phyloP scores from a whole-genome alignment of 2,329 filamentous ascomycete species.

The Trichoderma sp. region DNA sequence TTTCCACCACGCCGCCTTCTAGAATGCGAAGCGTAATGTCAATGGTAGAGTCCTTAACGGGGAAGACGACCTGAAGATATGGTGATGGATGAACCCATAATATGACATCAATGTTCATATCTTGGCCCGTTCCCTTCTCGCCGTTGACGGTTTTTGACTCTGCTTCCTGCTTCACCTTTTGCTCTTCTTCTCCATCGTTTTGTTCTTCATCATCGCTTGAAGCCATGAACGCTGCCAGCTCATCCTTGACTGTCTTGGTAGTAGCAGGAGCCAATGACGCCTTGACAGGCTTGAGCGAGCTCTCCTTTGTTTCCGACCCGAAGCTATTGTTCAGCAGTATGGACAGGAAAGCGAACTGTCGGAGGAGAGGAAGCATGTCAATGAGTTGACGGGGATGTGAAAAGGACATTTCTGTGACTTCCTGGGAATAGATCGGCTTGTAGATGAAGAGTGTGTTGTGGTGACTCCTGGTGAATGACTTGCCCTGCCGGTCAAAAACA shows the following conservation, averaged over 20 bases:
- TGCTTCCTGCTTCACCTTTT: not conserved
- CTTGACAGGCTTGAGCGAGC: not conserved
- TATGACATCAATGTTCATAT: constrained; percentile 50
- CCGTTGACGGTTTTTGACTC: not conserved
- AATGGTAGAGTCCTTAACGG: constrained; percentile 48
- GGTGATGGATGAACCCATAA: constrained; percentile 51
- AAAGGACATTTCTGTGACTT: constrained; percentile 68
- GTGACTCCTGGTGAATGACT: constrained; percentile 40
- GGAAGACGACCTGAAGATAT: constrained; percentile 53
- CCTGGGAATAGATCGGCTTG: constrained; percentile 69
- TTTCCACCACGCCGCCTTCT: constrained; percentile 56
- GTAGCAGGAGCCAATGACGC: constrained; percentile 16
- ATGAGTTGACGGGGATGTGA: constrained; percentile 75
- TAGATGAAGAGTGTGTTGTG: constrained; percentile 66
- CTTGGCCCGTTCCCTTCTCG: not conserved
- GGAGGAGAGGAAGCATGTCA: constrained; percentile 67
- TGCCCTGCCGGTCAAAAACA: constrained; percentile 37
- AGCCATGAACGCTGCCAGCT: constrained; percentile 35
- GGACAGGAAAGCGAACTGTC: constrained; percentile 72
- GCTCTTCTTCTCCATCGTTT: not conserved
- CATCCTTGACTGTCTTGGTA: constrained; percentile 32
- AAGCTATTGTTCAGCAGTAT: constrained; percentile 64
- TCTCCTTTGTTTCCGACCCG: constrained; percentile 35
- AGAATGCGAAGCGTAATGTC: constrained; percentile 59
- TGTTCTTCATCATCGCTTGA: not conserved